Conservation (phyloP, 2,329 filamentous ascomycete genomes). For the Aspergillus pseudoterreus region DNA sequence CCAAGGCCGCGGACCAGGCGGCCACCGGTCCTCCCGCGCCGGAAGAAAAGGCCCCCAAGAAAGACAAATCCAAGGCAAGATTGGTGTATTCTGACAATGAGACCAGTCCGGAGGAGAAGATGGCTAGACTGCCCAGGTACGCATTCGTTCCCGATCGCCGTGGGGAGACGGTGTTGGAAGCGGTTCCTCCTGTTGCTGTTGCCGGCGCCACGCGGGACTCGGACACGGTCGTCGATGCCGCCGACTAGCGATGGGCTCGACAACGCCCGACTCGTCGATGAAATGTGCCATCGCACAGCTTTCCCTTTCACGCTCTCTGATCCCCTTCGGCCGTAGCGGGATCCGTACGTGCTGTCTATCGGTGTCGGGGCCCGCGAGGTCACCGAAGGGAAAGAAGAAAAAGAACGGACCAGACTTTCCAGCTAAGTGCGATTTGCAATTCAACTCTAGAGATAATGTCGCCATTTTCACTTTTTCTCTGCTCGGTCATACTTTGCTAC, state of each 20-base stretch:
- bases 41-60: constrained; percentile 64
- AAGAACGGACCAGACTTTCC: constrained; percentile 23
- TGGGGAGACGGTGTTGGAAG: constrained; percentile 33
- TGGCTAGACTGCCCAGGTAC: constrained; percentile 75
- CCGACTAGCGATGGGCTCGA: constrained; percentile 20
- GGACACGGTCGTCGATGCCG: constrained; percentile 32
- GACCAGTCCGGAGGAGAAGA: constrained; percentile 82
- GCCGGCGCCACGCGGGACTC: constrained; percentile 31
- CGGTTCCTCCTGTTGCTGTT: constrained; percentile 32
- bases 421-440: constrained; percentile 38
- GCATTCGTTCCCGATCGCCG: constrained; percentile 55
- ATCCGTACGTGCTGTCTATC: neutral
- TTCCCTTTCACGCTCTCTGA: neutral
- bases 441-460: constrained; percentile 25
- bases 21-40: constrained; percentile 40
- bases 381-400: neutral
- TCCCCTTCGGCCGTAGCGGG: neutral
- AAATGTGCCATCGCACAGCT: neutral
- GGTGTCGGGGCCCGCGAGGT: constrained; percentile 3
- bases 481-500: constrained; percentile 18
- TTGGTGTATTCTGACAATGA: constrained; percentile 81
- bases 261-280: constrained; percentile 2
- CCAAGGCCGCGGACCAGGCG: constrained; percentile 41
- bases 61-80: constrained; percentile 62
- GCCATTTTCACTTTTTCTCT: constrained; percentile 20